A percentile compares a stretch with the other conserved stretches of the same genome.
phyloP scores from a whole-genome alignment of 176 grass and related monocot species.

The Avena atlantica region DNA sequence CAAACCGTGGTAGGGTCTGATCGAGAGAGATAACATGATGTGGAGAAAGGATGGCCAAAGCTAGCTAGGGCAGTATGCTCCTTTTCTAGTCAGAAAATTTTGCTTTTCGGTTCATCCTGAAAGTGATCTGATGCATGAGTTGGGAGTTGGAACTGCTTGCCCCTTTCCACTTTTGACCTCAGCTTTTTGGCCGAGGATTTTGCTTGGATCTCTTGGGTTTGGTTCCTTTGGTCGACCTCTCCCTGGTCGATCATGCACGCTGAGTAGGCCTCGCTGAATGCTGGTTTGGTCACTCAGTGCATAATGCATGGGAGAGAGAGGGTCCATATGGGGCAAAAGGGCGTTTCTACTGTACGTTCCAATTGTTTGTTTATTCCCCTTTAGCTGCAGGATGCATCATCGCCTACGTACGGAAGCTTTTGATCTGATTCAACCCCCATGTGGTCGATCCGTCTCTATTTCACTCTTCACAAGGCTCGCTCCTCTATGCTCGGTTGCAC shows the following conservation, averaged over 20 bases:
- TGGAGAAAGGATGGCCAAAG: slow-evolving; percentile 20
- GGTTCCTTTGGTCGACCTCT: background rate
- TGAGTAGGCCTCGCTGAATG: background rate
- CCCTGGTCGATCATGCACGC: too few relatives aligned
- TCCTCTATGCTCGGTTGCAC: background rate
- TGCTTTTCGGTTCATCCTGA: slow-evolving; percentile 37
- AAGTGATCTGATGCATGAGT: slow-evolving; percentile 40
- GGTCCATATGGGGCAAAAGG: slow-evolving; percentile 24
- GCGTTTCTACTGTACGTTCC: slow-evolving; percentile 8
- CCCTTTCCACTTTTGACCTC: background rate
- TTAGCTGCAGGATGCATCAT: slow-evolving; percentile 24
- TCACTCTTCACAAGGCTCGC: background rate
- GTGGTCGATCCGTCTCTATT: background rate
- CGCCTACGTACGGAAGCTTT: slow-evolving; percentile 13
- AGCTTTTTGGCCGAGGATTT: slow-evolving; percentile 34
- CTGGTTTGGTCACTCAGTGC: background rate
- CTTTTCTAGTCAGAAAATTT: background rate
- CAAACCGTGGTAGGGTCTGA: slow-evolving; percentile 10
- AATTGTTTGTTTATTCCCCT: slow-evolving; percentile 13
- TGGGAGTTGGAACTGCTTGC: slow-evolving; percentile 37
- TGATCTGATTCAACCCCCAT: slow-evolving; percentile 16
- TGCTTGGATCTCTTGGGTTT: slow-evolving; percentile 6
- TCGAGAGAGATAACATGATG: slow-evolving; percentile 20
- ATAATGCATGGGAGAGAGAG: slow-evolving; percentile 23
- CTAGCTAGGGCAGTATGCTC: slow-evolving; percentile 4